Conservation (phyloP, 148 eudicot species). For the Amaranthus cruentus region DNA sequence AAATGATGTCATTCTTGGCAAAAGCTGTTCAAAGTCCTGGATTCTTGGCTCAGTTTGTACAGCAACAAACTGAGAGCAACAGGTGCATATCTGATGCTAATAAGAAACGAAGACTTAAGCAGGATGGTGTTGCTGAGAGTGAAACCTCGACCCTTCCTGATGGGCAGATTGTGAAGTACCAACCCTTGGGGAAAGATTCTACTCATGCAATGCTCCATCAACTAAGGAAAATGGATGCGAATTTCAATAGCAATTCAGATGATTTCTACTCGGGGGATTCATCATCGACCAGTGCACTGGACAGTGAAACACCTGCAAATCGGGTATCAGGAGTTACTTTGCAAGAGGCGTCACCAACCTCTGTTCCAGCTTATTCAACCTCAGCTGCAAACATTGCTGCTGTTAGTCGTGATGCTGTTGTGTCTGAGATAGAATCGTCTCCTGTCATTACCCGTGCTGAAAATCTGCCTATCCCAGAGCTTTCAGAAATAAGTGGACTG, state of each 20-base stretch:
- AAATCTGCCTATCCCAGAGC: slow-evolving; percentile 18
- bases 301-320: slow-evolving; percentile 20
- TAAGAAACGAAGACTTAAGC: slow-evolving; percentile 59
- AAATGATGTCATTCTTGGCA: slow-evolving; percentile 71
- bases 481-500: slow-evolving; percentile 24
- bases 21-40: slow-evolving; percentile 67
- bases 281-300: slow-evolving; percentile 25
- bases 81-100: slow-evolving; percentile 49
- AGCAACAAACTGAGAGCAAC: slow-evolving; percentile 51
- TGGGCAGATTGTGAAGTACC: slow-evolving; percentile 64
- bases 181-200: slow-evolving; percentile 38
- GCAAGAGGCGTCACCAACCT: slow-evolving; percentile 43
- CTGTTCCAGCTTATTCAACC: slow-evolving; percentile 17
- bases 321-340: slow-evolving; percentile 41
- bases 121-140: slow-evolving; percentile 32
- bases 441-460: slow-evolving; percentile 32
- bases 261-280: slow-evolving; percentile 31
- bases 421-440: slow-evolving; percentile 25
- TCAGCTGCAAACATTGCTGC: slow-evolving; percentile 16
- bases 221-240: slow-evolving; percentile 33
- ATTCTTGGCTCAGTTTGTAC: slow-evolving; percentile 67
- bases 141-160: slow-evolving; percentile 28
- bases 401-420: slow-evolving; percentile 20
- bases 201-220: slow-evolving; percentile 46
- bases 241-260: slow-evolving; percentile 25